These are phyloP conservation scores for Sclerotiophoma versabilis DNA, from an alignment of 2,329 filamentous ascomycete species.

Conservation along the genomic window DNA sequence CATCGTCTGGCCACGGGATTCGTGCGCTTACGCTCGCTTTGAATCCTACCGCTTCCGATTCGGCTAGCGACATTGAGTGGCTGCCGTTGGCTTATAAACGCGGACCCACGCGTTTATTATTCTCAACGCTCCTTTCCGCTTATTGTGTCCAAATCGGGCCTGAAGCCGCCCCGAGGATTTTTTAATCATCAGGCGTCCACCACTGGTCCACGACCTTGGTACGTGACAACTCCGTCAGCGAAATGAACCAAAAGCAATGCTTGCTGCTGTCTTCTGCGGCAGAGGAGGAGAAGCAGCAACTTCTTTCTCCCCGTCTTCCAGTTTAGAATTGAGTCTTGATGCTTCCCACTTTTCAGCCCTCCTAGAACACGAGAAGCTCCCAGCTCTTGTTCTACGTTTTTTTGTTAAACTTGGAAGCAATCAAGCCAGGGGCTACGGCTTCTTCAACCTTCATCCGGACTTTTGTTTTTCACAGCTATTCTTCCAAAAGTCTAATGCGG, in stretches of 20 bases:
- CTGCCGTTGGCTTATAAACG: slow-evolving; percentile 24
- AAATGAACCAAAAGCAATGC: neutral
- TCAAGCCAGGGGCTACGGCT: neutral
- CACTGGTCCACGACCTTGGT: neutral
- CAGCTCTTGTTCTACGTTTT: neutral
- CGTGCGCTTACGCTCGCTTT: slow-evolving; percentile 22
- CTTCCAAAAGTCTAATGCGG: neutral
- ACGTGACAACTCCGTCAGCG: neutral
- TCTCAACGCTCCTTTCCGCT: slow-evolving; percentile 9
- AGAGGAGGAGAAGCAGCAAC: neutral
- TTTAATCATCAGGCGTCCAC: neutral
- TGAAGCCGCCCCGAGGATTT: neutral
- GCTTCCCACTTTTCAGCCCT: too few species aligned
- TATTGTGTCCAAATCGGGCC: slow-evolving; percentile 1
- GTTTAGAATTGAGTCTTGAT: neutral
- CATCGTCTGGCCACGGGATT: slow-evolving; percentile 19
- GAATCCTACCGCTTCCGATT: slow-evolving; percentile 27
- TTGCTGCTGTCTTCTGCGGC: neutral
- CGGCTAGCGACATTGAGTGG: slow-evolving; percentile 23
- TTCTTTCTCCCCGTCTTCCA: neutral
- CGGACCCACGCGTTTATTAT: slow-evolving; percentile 31
- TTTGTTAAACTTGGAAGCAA: neutral
- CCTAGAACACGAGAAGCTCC: too few species aligned
- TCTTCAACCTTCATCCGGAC: neutral
- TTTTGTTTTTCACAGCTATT: neutral